phyloP scores from a whole-genome alignment of 495 filamentous ascomycete species.

The Hypoxylon subgilvum region DNA sequence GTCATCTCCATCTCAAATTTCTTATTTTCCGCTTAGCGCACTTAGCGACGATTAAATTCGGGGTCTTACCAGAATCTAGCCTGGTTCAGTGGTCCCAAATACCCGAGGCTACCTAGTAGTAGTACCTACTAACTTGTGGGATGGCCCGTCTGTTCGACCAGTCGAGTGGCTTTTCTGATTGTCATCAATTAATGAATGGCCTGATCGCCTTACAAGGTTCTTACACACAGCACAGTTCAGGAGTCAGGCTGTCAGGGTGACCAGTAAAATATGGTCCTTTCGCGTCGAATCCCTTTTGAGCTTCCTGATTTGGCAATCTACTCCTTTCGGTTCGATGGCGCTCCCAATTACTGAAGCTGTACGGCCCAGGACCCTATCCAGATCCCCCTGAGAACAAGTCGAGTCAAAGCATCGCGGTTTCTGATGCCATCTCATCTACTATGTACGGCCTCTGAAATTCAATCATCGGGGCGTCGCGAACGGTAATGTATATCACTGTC shows the following conservation, averaged over 20 bases:
- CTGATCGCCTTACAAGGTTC: constrained; percentile 36
- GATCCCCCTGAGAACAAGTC: constrained; percentile 2
- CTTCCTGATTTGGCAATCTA: constrained; percentile 33
- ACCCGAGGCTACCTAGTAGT: constrained; percentile 36
- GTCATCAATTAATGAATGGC: constrained; percentile 37
- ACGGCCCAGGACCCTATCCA: constrained; percentile 19
- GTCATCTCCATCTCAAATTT: constrained; percentile 11
- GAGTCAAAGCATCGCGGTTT: constrained; percentile 8
- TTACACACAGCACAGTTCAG: constrained; percentile 32
- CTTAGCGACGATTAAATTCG: constrained; percentile 37
- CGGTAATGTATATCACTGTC: constrained; percentile 4
- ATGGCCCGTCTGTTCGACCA: constrained; percentile 32
- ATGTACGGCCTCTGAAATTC: neutral
- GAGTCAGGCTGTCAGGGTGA: constrained; percentile 21
- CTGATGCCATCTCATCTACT: constrained; percentile 15
- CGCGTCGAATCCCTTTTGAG: constrained; percentile 28
- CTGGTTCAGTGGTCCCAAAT: constrained; percentile 34
- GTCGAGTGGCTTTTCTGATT: constrained; percentile 18
- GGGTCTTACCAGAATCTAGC: constrained; percentile 23
- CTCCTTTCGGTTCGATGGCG: constrained; percentile 38
- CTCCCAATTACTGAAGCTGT: constrained; percentile 26
- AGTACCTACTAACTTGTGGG: constrained; percentile 38
- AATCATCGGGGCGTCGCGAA: constrained; percentile 15
- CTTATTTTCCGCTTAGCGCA: constrained; percentile 31
- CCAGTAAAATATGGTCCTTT: constrained; percentile 22